A percentile compares a stretch with the other conserved stretches of the same genome.
phyloP scores from a whole-genome alignment of 352 stramenopile species.

The Globisporangium splendens region DNA sequence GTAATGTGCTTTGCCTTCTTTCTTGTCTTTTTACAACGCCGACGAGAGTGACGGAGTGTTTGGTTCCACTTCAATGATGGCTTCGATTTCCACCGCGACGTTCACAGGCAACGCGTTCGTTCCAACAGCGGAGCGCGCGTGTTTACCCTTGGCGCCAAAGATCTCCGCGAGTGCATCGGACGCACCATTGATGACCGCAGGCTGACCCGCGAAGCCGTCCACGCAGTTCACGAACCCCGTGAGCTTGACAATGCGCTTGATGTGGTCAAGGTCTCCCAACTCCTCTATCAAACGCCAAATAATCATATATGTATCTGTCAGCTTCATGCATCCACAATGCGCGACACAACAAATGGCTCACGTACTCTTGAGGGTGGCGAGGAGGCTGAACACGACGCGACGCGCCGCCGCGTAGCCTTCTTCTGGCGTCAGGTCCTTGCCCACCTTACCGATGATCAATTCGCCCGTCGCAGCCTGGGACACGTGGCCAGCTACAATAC shows the following conservation, averaged over 20 bases:
- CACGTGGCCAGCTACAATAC: conserved; percentile 60
- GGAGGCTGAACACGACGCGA: conserved; percentile 76
- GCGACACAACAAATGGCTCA: not conserved
- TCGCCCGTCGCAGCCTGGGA: conserved; percentile 37
- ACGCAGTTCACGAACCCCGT: conserved; percentile 92
- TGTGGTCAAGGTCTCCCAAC: conserved; percentile 82
- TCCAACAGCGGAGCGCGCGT: conserved; percentile 90
- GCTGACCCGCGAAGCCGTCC: conserved; percentile 82
- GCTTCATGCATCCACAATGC: too few relatives aligned
- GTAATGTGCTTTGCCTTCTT: not conserved
- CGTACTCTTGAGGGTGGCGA: conserved; percentile 83
- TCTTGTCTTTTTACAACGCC: conserved; percentile 10
- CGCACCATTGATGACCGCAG: conserved; percentile 90
- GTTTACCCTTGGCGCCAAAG: conserved; percentile 68
- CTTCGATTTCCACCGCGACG: conserved; percentile 94
- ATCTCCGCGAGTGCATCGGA: conserved; percentile 85
- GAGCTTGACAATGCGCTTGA: conserved; percentile 92
- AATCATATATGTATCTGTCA: too few relatives aligned
- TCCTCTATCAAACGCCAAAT: conserved; percentile 25
- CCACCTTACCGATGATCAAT: conserved; percentile 81
- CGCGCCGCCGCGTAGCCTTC: conserved; percentile 84
- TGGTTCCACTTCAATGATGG: conserved; percentile 88
- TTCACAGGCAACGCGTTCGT: conserved; percentile 92
- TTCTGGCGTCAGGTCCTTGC: conserved; percentile 73
- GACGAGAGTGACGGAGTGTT: conserved; percentile 17